Conservation (phyloP, 164 flowering plant species). For the Santalum album region DNA sequence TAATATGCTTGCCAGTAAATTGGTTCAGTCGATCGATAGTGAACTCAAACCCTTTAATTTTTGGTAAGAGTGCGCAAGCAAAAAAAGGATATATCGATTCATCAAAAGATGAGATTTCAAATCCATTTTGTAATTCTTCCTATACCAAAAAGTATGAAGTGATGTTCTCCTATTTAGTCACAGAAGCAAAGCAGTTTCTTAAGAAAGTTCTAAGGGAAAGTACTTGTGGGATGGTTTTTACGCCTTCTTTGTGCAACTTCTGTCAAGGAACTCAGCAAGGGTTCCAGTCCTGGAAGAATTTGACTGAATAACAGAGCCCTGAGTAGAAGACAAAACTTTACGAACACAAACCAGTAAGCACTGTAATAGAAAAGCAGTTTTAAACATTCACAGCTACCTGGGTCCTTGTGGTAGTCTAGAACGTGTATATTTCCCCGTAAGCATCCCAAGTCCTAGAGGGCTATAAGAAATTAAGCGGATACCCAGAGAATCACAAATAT, state of each 20-base stretch:
- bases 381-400: constrained; percentile 26
- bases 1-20: no score
- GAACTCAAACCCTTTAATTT: no score
- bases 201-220: neutral
- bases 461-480: constrained; percentile 80
- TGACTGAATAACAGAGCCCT: constrained; percentile 68
- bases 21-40: no score
- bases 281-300: constrained; percentile 79
- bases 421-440: constrained; percentile 77
- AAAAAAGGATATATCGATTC: no score
- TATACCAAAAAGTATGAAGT: no score
- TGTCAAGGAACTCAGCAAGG: constrained; percentile 37
- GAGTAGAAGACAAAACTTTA: neutral
- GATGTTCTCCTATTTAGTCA: no score
- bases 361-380: no score
- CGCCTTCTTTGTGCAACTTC: constrained; percentile 56
- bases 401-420: constrained; percentile 80
- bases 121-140: no score
- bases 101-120: no score
- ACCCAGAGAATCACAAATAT: constrained; percentile 68
- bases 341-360: no score
- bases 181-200: neutral
- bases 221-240: constrained; percentile 79
- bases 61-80: no score
- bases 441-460: constrained; percentile 98